These are phyloP conservation scores for Nothophoma quercina DNA, from an alignment of 2,329 filamentous ascomycete species.

Conservation along the genomic window DNA sequence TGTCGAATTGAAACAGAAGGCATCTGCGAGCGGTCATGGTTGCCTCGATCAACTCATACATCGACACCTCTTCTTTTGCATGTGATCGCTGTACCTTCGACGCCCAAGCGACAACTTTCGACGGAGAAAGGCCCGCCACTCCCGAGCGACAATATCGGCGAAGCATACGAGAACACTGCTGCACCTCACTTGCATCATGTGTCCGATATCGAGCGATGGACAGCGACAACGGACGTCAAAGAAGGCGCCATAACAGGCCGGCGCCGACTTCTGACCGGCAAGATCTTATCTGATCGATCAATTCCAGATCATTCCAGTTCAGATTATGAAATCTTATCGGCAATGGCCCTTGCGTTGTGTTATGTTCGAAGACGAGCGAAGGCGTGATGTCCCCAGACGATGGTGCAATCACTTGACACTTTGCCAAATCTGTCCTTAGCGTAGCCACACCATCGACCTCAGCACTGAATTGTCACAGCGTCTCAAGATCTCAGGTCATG, in stretches of 20 bases:
- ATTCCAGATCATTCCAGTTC: background rate
- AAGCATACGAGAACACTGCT: background rate
- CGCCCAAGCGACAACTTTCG: background rate
- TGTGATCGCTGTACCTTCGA: background rate
- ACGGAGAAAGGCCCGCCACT: background rate
- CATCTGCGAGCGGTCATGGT: background rate
- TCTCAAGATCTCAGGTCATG: constrained; percentile 11
- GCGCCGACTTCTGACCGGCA: background rate
- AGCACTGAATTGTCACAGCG: constrained; percentile 12
- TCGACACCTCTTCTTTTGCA: background rate
- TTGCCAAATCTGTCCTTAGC: constrained; percentile 25
- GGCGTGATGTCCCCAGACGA: constrained; percentile 28
- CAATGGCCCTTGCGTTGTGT: constrained; percentile 11
- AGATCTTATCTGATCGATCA: constrained; percentile 11
- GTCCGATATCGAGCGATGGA: background rate
- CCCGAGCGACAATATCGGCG: background rate
- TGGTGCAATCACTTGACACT: constrained; percentile 14
- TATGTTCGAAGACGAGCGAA: constrained; percentile 22
- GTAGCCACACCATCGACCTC: constrained; percentile 22
- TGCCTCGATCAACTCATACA: background rate
- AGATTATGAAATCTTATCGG: constrained; percentile 6
- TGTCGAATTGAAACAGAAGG: background rate
- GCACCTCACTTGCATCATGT: background rate
- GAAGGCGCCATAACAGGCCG: background rate
- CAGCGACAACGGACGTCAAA: background rate